Evolutionary conservation across 139 green algal species (phyloP), one percentile per base, ranked within the genome.

Genomic region (Micractinium conductrix): DNA sequence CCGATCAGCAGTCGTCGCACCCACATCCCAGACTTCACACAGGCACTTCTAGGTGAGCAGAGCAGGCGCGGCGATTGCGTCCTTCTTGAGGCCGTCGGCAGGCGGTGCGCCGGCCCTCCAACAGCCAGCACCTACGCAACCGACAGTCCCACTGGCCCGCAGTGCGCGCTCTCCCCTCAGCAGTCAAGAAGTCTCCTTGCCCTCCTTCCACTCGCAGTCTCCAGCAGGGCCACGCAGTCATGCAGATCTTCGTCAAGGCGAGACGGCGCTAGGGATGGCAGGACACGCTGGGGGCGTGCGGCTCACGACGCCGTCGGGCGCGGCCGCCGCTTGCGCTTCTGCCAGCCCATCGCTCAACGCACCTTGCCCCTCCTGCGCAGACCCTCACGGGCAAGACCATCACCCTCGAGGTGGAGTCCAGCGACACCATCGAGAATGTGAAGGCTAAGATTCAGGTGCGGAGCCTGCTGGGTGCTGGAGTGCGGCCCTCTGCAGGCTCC

Each of bases 301-400:
- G 12, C 28, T 16, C 63, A 7, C n/a, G n/a, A n/a, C n/a, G n/a
- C n/a, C n/a, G n/a, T n/a, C n/a, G n/a, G n/a, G n/a, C n/a, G 63
- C n/a, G 4, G 2, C 33, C 40, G 63, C 63, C 2, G 16, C 63
- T 22, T 24, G 26, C 33, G 2, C n/a, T 43, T 30, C n/a, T n/a
- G 63, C 63, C 63, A 16, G 12, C 48, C 48, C 10, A 10, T 58
- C 16, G 48, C 48, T 16, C 48, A 68, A 9, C 58, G 16, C 58
- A 68, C 16, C 21, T 6, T 50, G 35, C 74, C 30, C 40, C 53
- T 30, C 37, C 0, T 24, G 22, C 91, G 40, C 91, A 93, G 89
- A 98, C 96, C 26, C 88, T 98, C 6, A 98, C 96, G 22, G 95
- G 96, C 63, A 96, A 96, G 90, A 96, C 91, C 80, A 96, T 98